These are phyloP conservation scores for Quercus bicolor DNA, from an alignment of 306 rosid genomes.

Conservation along the genomic window DNA sequence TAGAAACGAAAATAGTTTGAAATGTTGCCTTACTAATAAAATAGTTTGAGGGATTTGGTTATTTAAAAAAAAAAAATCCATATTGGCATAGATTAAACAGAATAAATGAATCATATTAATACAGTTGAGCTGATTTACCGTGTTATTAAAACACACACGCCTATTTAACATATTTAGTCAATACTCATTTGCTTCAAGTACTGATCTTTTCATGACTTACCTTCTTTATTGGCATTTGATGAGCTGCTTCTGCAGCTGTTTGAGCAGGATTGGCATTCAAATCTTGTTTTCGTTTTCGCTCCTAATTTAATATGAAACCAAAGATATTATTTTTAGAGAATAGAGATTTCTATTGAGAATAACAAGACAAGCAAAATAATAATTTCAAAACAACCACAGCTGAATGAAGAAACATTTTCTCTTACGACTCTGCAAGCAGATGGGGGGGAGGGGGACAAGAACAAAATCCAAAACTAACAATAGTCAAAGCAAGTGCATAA, in stretches of 20 bases:
- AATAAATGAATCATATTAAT: no score
- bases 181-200: neutral
- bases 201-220: slow-evolving; percentile 27
- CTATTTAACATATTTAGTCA: neutral
- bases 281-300: slow-evolving; percentile 41
- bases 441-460: no score
- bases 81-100: no score
- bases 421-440: neutral
- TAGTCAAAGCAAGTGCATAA: neutral
- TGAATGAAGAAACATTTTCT: no score
- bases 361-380: neutral
- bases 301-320: slow-evolving; percentile 31
- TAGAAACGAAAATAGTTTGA: no score
- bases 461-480: neutral
- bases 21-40: no score
- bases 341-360: neutral
- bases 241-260: slow-evolving; percentile 70
- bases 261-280: slow-evolving; percentile 63
- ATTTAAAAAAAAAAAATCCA: no score
- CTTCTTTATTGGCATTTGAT: slow-evolving; percentile 59
- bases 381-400: neutral
- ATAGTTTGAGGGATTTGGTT: no score
- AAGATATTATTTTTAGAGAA: neutral
- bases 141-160: no score
- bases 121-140: no score